Base-by-base conservation (phyloP, 257 asterid species). In the Plantago major region DNA sequence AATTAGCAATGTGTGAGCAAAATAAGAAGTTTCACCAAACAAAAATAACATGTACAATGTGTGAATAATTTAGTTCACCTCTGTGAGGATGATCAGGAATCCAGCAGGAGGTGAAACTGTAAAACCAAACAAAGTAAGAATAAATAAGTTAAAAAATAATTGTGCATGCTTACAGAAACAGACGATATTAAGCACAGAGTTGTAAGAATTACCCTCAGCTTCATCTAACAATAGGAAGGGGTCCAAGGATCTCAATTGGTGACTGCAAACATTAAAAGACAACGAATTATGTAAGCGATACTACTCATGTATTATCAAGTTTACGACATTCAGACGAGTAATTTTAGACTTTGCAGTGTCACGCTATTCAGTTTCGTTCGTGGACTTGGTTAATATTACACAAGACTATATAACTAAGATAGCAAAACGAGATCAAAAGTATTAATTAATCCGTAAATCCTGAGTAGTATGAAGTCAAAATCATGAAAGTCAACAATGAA, bases 71-170 rank as follows among this genome's bases (percentile, higher is more conserved):
- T 52, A 52, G 1, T 28, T 56, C 38, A 85, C 98, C 98, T 92
- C 99, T 86, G 37, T 92, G 99, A 18, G 99, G 99, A 63, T 92
- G 99, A 76, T 89, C 97, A 51, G 97, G 71, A 92, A 92, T 54
- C 99, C 99, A 81, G 85, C 97, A 4, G 99, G 97, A 65, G 99
- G 89, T 76, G 95, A 48, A 67, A 92, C 97, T 92, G 87, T 13
- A 71, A 52, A 40, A 40, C 22, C 37, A 60, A 14, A 64, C 9
- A 10, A 18, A 46, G 15, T 9, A 28, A 16, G 5, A 19, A 26
- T 13, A 54, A 33, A 54, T 52, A 13, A 18, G 30, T 37, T 28
- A 51, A 9, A n/a, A 37, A 50, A 17, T 51, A 11, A 53, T 16
- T 26, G 28, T 53, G 0, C 15, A 43, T 51, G 42, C 30, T 12